These are phyloP conservation scores for Nicotiana rustica DNA, from an alignment of 305 asterid genomes.

Conservation along the genomic window DNA sequence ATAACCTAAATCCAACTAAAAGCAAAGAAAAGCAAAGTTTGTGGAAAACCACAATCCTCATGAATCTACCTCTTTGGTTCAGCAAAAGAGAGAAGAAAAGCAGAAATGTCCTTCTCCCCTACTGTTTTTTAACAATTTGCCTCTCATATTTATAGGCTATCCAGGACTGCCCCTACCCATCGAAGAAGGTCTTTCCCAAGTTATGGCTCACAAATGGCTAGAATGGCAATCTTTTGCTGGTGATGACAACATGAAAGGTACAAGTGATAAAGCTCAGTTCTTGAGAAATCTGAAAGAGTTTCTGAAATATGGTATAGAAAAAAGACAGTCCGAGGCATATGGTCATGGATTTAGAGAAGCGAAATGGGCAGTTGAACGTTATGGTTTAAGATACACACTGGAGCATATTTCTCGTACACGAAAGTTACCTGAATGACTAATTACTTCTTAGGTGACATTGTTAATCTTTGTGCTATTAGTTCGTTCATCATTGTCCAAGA, in stretches of 20 bases:
- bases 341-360: constrained; percentile 36
- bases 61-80: not conserved
- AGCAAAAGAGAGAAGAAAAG: not conserved
- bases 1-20: not conserved
- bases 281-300: constrained; percentile 22
- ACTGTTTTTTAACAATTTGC: not conserved
- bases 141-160: constrained; percentile 45
- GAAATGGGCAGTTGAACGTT: constrained; percentile 33
- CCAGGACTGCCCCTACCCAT: constrained; percentile 52
- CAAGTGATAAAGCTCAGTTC: constrained; percentile 11
- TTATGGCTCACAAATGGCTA: constrained; percentile 64
- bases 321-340: not conserved
- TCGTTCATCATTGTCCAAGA: not conserved
- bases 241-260: constrained; percentile 11
- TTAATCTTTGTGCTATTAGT: not conserved
- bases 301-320: constrained; percentile 25
- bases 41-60: not conserved
- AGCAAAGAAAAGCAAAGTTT: not conserved
- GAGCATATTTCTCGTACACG: not conserved
- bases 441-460: not conserved
- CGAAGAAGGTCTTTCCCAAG: constrained; percentile 71
- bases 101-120: not conserved
- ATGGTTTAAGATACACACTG: constrained; percentile 16
- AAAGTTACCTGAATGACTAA: constrained; percentile 24
- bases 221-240: constrained; percentile 45